These are phyloP conservation scores for Metarhizium rileyi DNA, from an alignment of 2,329 filamentous ascomycete species.

Conservation along the genomic window DNA sequence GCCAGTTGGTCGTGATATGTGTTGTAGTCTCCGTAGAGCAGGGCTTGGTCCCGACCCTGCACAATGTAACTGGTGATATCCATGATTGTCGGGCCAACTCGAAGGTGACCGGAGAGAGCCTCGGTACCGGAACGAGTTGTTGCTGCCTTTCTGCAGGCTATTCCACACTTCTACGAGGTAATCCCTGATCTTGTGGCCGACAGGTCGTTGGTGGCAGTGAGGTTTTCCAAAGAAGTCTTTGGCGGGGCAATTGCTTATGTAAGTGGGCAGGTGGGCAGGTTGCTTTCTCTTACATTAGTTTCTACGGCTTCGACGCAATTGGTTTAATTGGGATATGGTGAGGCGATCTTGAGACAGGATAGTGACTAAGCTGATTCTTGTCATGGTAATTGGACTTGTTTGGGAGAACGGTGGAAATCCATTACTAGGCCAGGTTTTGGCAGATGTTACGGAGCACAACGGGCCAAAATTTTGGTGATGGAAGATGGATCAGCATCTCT, in stretches of 20 bases:
- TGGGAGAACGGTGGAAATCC: too few relatives aligned
- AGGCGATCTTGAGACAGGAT: too few relatives aligned
- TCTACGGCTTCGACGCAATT: not conserved
- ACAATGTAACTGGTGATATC: slow-evolving; percentile 83
- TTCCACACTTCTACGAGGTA: not conserved
- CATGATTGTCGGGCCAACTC: slow-evolving; percentile 42
- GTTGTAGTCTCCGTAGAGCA: slow-evolving; percentile 81
- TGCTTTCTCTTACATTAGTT: not conserved
- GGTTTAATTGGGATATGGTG: not conserved
- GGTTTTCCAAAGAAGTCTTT: not conserved
- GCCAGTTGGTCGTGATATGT: slow-evolving; percentile 73
- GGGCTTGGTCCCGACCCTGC: slow-evolving; percentile 68
- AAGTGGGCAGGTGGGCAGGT: not conserved
- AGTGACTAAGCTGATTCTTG: too few relatives aligned
- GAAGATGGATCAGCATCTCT: too few relatives aligned
- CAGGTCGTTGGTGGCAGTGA: slow-evolving; percentile 3
- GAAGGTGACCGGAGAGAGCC: not conserved
- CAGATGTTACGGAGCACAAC: too few relatives aligned
- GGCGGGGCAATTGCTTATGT: slow-evolving; percentile 3
- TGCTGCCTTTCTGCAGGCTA: not conserved
- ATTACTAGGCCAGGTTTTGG: too few relatives aligned
- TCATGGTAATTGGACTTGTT: too few relatives aligned
- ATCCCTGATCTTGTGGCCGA: not conserved
- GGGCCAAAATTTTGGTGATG: too few relatives aligned
- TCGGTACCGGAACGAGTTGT: not conserved